Percentiles rank a stretch among this genome's conserved stretches.
These are phyloP conservation scores for Suillus subalutaceus DNA, from an alignment of 768 basidiomycete species.

Conservation along the genomic window DNA sequence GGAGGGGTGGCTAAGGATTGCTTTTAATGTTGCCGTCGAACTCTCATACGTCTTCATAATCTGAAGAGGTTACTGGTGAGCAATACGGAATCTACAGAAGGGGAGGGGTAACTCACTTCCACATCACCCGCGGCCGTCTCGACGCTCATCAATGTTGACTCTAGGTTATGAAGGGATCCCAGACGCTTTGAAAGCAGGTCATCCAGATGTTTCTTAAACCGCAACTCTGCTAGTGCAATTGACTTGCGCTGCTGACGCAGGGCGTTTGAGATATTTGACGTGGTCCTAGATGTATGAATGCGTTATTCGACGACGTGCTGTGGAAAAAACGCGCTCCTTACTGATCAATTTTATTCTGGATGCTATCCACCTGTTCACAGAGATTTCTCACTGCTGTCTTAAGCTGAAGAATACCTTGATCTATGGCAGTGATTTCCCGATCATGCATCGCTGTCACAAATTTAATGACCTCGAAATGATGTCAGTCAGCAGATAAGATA, in stretches of 20 bases:
- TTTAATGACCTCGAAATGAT: slow-evolving; percentile 69
- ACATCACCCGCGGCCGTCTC: slow-evolving; percentile 90
- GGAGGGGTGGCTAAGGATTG: slow-evolving; percentile 79
- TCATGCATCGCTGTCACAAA: slow-evolving; percentile 50
- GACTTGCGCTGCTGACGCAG: slow-evolving; percentile 72
- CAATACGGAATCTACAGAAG: slow-evolving; percentile 3
- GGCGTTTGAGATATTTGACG: slow-evolving; percentile 63
- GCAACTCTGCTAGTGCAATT: slow-evolving; percentile 75
- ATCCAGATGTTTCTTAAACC: slow-evolving; percentile 80
- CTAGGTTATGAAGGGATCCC: slow-evolving; percentile 71
- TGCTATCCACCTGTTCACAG: slow-evolving; percentile 64
- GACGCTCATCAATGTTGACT: slow-evolving; percentile 76
- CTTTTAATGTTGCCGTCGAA: slow-evolving; percentile 74
- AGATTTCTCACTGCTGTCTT: slow-evolving; percentile 70
- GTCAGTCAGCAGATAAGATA: slow-evolving; percentile 5
- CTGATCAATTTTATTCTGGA: slow-evolving; percentile 77
- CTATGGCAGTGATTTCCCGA: slow-evolving; percentile 70
- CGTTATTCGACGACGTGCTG: neutral
- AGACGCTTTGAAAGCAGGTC: slow-evolving; percentile 77
- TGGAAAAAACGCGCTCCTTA: slow-evolving; percentile 38
- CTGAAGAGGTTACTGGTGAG: slow-evolving; percentile 39
- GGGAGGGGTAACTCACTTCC: slow-evolving; percentile 54
- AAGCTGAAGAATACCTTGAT: slow-evolving; percentile 81
- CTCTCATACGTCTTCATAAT: slow-evolving; percentile 87
- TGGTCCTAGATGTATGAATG: slow-evolving; percentile 51